phyloP scores from a whole-genome alignment of 768 basidiomycete genomes.

The Mycena crocata region DNA sequence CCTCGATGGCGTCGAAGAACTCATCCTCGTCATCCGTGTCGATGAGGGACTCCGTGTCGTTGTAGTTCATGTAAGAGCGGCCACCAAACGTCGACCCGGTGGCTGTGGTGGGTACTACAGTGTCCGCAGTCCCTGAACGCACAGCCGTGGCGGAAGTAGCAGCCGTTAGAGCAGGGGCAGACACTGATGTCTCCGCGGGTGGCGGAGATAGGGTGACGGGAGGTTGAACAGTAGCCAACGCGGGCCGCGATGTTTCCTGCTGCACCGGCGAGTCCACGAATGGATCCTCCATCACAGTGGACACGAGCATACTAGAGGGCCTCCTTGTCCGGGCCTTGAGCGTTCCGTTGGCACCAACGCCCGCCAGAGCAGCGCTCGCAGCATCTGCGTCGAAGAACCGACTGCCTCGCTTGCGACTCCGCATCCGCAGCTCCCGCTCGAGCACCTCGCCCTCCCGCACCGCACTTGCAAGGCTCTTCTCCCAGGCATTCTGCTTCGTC shows the following conservation, averaged over 20 bases:
- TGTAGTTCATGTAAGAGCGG: slow-evolving; percentile 25
- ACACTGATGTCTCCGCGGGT: not conserved
- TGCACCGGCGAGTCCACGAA: slow-evolving; percentile 21
- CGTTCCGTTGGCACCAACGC: slow-evolving; percentile 34
- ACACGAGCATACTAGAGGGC: slow-evolving; percentile 19
- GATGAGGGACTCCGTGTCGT: slow-evolving; percentile 35
- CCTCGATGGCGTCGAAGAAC: slow-evolving; percentile 97
- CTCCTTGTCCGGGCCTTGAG: slow-evolving; percentile 34
- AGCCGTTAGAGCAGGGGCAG: slow-evolving; percentile 20
- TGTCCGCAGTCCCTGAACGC: slow-evolving; percentile 29
- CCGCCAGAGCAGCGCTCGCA: slow-evolving; percentile 36
- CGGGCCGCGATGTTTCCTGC: not conserved
- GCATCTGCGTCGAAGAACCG: slow-evolving; percentile 58
- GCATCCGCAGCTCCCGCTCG: slow-evolving; percentile 79
- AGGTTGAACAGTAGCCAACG: slow-evolving; percentile 1
- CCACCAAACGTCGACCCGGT: slow-evolving; percentile 22
- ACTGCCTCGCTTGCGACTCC: slow-evolving; percentile 70
- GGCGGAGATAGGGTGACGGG: slow-evolving; percentile 11
- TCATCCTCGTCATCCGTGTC: slow-evolving; percentile 91
- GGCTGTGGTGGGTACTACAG: slow-evolving; percentile 27
- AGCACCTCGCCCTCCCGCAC: slow-evolving; percentile 87
- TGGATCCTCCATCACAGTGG: slow-evolving; percentile 17
- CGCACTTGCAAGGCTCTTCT: slow-evolving; percentile 88
- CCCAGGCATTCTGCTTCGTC: slow-evolving; percentile 81
- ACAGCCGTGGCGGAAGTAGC: slow-evolving; percentile 7